phyloP scores from a whole-genome alignment of 2,329 filamentous ascomycete genomes.

The Alternaria sp. region DNA sequence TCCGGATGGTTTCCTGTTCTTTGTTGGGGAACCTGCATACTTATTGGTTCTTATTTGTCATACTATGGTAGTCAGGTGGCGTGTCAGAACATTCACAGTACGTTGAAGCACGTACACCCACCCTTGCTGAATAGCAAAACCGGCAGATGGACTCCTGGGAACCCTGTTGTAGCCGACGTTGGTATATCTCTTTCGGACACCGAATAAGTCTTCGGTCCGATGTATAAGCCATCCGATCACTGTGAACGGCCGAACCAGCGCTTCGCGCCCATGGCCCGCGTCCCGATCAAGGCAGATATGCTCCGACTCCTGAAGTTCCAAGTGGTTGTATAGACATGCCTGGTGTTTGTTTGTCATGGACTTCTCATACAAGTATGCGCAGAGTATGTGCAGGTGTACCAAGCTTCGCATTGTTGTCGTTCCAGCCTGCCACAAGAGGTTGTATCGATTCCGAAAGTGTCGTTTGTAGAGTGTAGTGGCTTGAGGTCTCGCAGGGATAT shows the following conservation, averaged over 20 bases:
- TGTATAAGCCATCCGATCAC: constrained; percentile 19
- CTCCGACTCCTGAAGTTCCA: background rate
- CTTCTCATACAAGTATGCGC: constrained; percentile 1
- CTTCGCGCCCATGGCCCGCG: constrained; percentile 27
- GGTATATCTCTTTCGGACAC: background rate
- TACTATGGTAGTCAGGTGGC: background rate
- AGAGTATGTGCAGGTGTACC: constrained; percentile 2
- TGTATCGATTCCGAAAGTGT: background rate
- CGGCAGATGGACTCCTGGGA: background rate
- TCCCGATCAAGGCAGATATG: constrained; percentile 8
- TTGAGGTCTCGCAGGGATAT: constrained; percentile 1
- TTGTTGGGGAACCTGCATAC: background rate
- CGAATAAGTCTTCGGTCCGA: constrained; percentile 23
- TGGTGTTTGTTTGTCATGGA: background rate
- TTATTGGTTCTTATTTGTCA: background rate
- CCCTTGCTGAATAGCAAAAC: background rate
- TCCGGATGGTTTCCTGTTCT: constrained; percentile 12
- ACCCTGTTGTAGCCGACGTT: background rate
- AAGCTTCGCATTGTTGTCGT: background rate
- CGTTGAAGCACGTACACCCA: background rate
- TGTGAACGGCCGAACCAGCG: constrained; percentile 17
- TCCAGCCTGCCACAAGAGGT: constrained; percentile 1
- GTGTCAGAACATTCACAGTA: background rate
- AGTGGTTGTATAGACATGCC: background rate
- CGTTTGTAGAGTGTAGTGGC: background rate